Conservation (phyloP, 257 asterid genomes). For the Apocynum venetum region DNA sequence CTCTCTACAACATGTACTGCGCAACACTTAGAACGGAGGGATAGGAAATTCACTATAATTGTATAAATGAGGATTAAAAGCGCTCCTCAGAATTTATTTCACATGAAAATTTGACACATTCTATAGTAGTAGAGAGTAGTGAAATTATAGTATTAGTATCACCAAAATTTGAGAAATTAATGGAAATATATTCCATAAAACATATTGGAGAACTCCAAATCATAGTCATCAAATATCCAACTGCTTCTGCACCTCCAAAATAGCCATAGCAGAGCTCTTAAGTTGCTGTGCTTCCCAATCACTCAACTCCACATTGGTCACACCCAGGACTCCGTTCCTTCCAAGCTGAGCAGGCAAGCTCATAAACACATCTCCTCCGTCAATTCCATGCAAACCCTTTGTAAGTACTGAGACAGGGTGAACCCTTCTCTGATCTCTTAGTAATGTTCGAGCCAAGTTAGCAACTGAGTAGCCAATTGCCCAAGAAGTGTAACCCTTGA, state of each 20-base stretch:
- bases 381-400: slow-evolving; percentile 58
- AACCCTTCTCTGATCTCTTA: slow-evolving; percentile 72
- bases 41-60: too few species aligned
- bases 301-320: slow-evolving; percentile 67
- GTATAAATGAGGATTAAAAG: too few species aligned
- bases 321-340: slow-evolving; percentile 64
- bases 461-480: slow-evolving; percentile 92
- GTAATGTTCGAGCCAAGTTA: slow-evolving; percentile 61
- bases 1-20: too few species aligned
- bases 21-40: too few species aligned
- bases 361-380: slow-evolving; percentile 63
- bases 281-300: slow-evolving; percentile 64
- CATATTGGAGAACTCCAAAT: not conserved
- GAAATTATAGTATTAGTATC: not conserved
- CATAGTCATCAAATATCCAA: slow-evolving; percentile 42
- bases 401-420: slow-evolving; percentile 87
- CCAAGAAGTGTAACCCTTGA: slow-evolving; percentile 96
- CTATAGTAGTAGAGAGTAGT: too few species aligned
- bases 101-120: too few species aligned
- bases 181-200: not conserved
- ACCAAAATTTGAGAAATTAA: not conserved
- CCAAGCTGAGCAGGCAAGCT: slow-evolving; percentile 91
- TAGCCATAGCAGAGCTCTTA: slow-evolving; percentile 60
- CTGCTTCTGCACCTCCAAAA: slow-evolving; percentile 65
- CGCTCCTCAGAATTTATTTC: too few species aligned